Evolutionary conservation across 345 rosid species (phyloP), one percentile per base, ranked within the genome.

Genomic region (Combretum micranthum): DNA sequence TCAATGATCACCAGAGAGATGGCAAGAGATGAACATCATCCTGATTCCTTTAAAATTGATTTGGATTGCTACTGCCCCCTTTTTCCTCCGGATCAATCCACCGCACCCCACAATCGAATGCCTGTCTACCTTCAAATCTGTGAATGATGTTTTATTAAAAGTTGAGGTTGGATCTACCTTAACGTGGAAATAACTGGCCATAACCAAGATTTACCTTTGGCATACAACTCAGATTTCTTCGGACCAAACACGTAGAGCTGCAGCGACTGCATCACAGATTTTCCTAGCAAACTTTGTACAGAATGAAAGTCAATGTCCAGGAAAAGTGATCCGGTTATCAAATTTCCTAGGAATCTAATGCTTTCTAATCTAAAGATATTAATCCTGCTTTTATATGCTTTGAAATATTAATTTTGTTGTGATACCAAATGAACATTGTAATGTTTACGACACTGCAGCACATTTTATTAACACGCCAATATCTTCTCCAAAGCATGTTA

Each of bases 11-110:
- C 84, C 80, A 1, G 85, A 69, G 66, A 80, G 82, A 63, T 80
- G 86, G 52, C 78, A 75, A 42, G 83, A 72, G 57, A 72, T 70
- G 64, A 70, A 80, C 39, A 72, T 71, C 75, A 77, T 75, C 50
- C 19, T 47, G 51, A 77, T 68, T 42, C 86, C 83, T 66, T 70
- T 69, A 64, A 67, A 81, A 42, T 59, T 66, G 50, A 81, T 71
- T 42, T 59, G 61, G 20, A 81, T 71, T 2, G 81, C 83, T 1
- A 75, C 86, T 0, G 86, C 77, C 3, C 83, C 86, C 60, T 81
- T 78, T 51, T 68, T 75, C 65, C 81, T 70, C 48, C 77, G 46
- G 14, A 62, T 66, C 19, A 81, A 60, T 37, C 86, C 79, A 55
- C 86, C 86, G 25, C 58, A 49, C 0, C 83, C 83, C 7, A 79